Evolutionary conservation across 306 rosid species (phyloP).

Genomic region (Trifolium repens): DNA sequence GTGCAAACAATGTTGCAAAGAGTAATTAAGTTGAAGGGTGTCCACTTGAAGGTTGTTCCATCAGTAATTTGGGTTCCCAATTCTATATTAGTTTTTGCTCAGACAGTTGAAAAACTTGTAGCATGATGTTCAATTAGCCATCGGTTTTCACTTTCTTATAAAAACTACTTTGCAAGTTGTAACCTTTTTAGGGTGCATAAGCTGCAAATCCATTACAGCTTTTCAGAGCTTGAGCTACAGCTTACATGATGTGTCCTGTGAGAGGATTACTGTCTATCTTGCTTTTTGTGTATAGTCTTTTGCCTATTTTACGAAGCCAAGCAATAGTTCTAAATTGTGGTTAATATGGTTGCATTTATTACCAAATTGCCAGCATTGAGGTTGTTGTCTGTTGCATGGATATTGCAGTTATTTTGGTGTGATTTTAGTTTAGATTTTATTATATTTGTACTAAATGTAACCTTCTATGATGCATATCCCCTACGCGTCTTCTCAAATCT

Average conservation of each 20-base stretch:
- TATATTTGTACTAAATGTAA: background rate
- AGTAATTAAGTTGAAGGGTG: constrained; percentile 26
- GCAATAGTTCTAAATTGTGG: background rate
- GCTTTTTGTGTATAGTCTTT: constrained; percentile 7
- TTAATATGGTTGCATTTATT: background rate
- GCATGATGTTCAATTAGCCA: constrained; percentile 14
- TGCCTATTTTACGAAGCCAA: background rate
- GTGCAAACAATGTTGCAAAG: constrained; percentile 36
- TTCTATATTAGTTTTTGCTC: constrained; percentile 7
- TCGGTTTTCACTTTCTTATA: constrained; percentile 30
- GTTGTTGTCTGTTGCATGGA: background rate
- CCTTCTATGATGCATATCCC: background rate
- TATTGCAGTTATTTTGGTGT: background rate
- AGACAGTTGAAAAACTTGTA: background rate
- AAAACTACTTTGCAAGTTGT: background rate
- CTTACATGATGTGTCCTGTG: background rate
- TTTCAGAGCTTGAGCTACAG: background rate
- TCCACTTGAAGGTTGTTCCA: constrained; percentile 7
- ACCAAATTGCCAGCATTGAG: background rate
- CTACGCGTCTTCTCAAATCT: background rate
- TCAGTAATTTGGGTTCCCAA: background rate
- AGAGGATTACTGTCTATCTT: constrained; percentile 1
- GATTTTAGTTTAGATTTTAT: background rate
- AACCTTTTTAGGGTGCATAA: background rate
- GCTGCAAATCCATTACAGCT: background rate